Evolutionary conservation across 441 rosid species (phyloP).

Genomic region (Gossypium gossypioides): DNA sequence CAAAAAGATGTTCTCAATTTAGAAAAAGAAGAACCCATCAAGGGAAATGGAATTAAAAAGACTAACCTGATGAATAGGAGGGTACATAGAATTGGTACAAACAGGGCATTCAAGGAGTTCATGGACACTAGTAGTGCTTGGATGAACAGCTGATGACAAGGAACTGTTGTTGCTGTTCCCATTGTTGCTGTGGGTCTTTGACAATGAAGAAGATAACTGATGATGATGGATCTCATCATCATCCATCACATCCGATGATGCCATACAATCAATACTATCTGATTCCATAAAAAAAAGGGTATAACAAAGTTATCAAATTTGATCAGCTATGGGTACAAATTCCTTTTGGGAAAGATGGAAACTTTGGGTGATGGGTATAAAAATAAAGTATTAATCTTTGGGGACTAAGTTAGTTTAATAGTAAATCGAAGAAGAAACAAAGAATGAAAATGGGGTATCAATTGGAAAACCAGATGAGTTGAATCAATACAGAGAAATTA

Average conservation of each 20-base stretch:
- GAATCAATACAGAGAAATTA: not conserved
- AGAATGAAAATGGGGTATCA: not conserved
- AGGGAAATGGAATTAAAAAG: not conserved
- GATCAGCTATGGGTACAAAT: conserved; percentile 12
- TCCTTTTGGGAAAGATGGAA: not conserved
- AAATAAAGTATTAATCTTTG: not conserved
- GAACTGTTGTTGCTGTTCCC: conserved; percentile 30
- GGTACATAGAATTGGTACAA: conserved; percentile 96
- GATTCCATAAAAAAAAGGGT: conserved; percentile 42
- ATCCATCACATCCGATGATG: conserved; percentile 56
- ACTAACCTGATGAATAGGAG: conserved; percentile 92
- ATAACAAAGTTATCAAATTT: not conserved
- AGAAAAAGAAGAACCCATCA: not conserved
- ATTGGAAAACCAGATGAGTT: not conserved
- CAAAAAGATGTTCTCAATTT: not conserved
- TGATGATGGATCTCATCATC: conserved; percentile 78
- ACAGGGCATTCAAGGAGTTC: conserved; percentile 98
- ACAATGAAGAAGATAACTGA: conserved; percentile 44
- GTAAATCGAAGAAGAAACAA: not conserved
- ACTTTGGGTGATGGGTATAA: not conserved
- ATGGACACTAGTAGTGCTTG: conserved; percentile 72
- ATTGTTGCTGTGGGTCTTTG: conserved; percentile 43
- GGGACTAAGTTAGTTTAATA: not conserved
- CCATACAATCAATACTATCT: conserved; percentile 65
- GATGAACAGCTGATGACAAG: conserved; percentile 36